Conservation (phyloP, 257 asterid genomes). For the Rehmannia glutinosa region DNA sequence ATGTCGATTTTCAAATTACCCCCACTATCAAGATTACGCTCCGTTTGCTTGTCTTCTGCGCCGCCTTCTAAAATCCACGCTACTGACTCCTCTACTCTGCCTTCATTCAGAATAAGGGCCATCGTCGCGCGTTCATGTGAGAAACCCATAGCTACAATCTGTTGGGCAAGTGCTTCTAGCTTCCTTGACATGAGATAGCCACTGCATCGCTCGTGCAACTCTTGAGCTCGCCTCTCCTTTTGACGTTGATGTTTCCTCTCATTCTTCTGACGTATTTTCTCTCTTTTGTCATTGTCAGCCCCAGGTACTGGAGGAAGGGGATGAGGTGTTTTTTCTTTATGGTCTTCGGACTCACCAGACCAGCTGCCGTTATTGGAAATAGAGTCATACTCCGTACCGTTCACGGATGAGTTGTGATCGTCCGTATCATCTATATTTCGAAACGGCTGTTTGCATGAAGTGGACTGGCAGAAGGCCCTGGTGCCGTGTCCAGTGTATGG, state of each 20-base stretch:
- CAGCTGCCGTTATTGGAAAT: conserved; percentile 71
- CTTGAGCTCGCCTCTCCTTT: conserved; percentile 82
- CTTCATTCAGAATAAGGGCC: conserved; percentile 82
- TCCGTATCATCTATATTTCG: conserved; percentile 57
- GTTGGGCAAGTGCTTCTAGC: conserved; percentile 62
- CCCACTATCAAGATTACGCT: conserved; percentile 35
- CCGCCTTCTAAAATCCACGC: conserved; percentile 71
- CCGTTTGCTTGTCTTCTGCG: conserved; percentile 45
- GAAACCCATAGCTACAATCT: conserved; percentile 80
- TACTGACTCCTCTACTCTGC: conserved; percentile 74
- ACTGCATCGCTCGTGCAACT: conserved; percentile 67
- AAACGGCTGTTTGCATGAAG: conserved; percentile 53
- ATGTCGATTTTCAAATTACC: conserved; percentile 64
- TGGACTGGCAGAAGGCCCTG: conserved; percentile 34
- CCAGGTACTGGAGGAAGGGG: conserved; percentile 46
- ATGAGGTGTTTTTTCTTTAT: conserved; percentile 45
- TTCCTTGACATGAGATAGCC: conserved; percentile 81
- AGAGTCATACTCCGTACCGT: conserved; percentile 49
- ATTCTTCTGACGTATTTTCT: conserved; percentile 75
- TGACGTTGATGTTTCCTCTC: conserved; percentile 85
- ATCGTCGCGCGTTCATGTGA: conserved; percentile 64
- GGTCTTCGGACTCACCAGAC: conserved; percentile 83
- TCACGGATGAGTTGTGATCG: conserved; percentile 41
- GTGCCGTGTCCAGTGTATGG: conserved; percentile 51
- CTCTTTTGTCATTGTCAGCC: conserved; percentile 68